A percentile compares a stretch with the other conserved stretches of the same genome.
phyloP scores from a whole-genome alignment of 73 alveolate genomes.

The Tetrahymena malaccensis region DNA sequence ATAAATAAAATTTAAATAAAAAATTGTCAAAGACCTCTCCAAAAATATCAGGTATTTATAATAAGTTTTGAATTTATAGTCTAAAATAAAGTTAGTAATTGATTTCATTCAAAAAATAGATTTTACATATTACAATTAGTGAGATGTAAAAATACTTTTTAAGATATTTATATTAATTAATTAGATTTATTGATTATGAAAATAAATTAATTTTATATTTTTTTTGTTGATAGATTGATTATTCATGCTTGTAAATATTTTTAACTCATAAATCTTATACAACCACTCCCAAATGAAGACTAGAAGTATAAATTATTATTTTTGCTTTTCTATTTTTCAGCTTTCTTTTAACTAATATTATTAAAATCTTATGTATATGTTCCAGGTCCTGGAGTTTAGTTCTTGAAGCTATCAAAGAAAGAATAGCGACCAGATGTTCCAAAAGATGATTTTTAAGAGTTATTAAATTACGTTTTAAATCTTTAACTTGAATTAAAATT shows the following conservation, averaged over 20 bases:
- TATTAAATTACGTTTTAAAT: neutral
- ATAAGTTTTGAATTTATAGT: no score
- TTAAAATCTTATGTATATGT: neutral
- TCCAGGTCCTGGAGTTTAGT: neutral
- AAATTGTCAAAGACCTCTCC: no score
- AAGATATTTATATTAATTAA: no score
- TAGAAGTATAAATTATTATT: neutral
- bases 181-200: no score
- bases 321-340: neutral
- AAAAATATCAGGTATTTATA: no score
- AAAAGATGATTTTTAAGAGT: neutral
- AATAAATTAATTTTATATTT: no score
- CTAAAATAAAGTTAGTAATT: no score
- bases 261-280: neutral
- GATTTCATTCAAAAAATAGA: no score
- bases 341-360: neutral
- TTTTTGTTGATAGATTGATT: neutral
- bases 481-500: neutral
- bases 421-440: neutral
- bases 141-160: no score
- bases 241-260: neutral
- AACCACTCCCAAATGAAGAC: neutral
- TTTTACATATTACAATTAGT: no score
- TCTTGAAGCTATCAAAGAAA: neutral
- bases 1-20: no score